Percentiles rank a stretch among this genome's conserved stretches.
Conservation (phyloP, 306 rosid genomes). For the Astragalus glycyphyllos region DNA sequence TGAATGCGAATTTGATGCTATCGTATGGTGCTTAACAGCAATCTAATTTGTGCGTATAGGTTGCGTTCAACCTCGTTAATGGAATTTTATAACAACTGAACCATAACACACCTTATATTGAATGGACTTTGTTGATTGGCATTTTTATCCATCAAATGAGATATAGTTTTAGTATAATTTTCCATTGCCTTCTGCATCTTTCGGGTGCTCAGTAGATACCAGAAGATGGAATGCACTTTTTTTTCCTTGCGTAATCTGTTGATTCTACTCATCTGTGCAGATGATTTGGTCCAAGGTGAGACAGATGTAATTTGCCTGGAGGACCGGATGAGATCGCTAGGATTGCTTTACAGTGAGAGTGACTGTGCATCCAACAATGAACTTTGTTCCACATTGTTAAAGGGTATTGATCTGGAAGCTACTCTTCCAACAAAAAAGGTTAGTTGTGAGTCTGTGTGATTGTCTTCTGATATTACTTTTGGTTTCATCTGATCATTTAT, state of each 20-base stretch:
- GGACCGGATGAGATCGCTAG: slow-evolving; percentile 69
- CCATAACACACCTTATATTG: neutral
- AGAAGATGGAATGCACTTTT: slow-evolving; percentile 30
- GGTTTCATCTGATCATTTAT: slow-evolving; percentile 7
- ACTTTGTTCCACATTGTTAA: slow-evolving; percentile 53
- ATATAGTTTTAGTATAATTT: slow-evolving; percentile 8
- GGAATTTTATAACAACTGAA: neutral
- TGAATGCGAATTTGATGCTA: slow-evolving; percentile 7
- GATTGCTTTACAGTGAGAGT: slow-evolving; percentile 63
- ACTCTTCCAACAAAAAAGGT: slow-evolving; percentile 71
- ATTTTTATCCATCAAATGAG: slow-evolving; percentile 11
- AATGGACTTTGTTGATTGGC: slow-evolving; percentile 24
- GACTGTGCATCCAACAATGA: slow-evolving; percentile 49
- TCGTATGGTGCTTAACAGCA: slow-evolving; percentile 16
- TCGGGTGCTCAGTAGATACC: slow-evolving; percentile 18
- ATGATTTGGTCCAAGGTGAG: slow-evolving; percentile 56
- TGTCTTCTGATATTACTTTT: slow-evolving; percentile 11
- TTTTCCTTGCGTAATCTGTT: slow-evolving; percentile 38
- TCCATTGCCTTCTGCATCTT: slow-evolving; percentile 29
- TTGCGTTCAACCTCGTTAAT: neutral
- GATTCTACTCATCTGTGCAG: slow-evolving; percentile 58
- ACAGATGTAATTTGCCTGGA: slow-evolving; percentile 66
- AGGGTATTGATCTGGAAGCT: slow-evolving; percentile 68
- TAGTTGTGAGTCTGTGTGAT: slow-evolving; percentile 30
- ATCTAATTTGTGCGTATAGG: slow-evolving; percentile 4